Percentiles rank a stretch among this genome's conserved stretches.
phyloP scores from a whole-genome alignment of 2,329 filamentous ascomycete species.

The Colletotrichum eremochloae region DNA sequence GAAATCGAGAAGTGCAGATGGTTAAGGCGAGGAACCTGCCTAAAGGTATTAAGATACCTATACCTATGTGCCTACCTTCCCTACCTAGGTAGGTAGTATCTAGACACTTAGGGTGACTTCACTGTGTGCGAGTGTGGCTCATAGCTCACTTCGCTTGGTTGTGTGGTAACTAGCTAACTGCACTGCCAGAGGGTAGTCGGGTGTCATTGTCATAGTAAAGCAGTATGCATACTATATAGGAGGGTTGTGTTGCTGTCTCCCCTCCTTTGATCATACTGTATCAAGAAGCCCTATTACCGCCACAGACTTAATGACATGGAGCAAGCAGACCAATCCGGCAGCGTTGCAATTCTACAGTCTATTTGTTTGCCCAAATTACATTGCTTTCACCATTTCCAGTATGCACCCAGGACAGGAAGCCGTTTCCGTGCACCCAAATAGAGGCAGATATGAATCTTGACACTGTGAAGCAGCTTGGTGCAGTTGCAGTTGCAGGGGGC shows the following conservation, averaged over 20 bases:
- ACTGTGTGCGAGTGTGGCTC: not conserved
- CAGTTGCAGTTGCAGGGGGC: constrained; percentile 5
- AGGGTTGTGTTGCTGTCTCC: not conserved
- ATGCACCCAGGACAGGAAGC: constrained; percentile 1
- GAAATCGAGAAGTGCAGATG: not conserved
- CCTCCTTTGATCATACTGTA: not conserved
- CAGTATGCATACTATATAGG: not conserved
- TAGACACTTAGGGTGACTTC: not conserved
- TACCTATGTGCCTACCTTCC: not conserved
- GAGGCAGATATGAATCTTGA: not conserved
- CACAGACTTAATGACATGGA: not conserved
- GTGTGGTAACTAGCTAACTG: not conserved
- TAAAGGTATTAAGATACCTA: not conserved
- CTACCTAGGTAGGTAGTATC: not conserved
- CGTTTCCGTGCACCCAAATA: not conserved
- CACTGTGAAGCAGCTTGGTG: not conserved
- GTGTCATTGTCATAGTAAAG: not conserved
- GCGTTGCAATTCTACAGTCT: not conserved
- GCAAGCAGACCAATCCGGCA: not conserved
- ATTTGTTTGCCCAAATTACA: too few species aligned
- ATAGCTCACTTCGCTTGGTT: not conserved
- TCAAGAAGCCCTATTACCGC: too few species aligned
- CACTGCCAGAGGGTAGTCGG: not conserved
- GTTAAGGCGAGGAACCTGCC: not conserved
- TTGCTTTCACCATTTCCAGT: too few species aligned